A percentile compares a stretch with the other conserved stretches of the same genome.
Evolutionary conservation across 768 basidiomycete genomes (phyloP).

Genomic region (Rhizopogon roseolus): DNA sequence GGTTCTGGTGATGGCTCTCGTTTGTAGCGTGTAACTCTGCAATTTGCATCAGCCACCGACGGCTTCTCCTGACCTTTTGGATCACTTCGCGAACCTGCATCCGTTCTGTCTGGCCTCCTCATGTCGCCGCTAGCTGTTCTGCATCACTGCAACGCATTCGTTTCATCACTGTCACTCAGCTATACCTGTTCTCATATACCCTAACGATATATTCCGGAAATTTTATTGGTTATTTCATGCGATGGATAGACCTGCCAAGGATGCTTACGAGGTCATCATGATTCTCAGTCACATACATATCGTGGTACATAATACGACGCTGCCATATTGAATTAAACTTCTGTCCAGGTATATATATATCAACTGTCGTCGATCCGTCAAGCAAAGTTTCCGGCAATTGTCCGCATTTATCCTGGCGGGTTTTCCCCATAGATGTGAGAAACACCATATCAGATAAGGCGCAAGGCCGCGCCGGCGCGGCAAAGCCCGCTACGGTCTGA

Average conservation of each 20-base stretch:
- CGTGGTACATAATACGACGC: background rate
- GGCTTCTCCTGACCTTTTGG: background rate
- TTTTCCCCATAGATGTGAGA: too few relatives aligned
- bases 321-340: background rate
- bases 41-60: background rate
- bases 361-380: background rate
- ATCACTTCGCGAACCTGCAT: background rate
- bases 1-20: slow-evolving; percentile 32
- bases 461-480: too few relatives aligned
- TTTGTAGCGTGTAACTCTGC: background rate
- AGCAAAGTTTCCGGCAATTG: background rate
- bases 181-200: background rate
- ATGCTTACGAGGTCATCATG: background rate
- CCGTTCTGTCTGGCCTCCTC: too few relatives aligned
- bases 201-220: background rate
- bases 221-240: background rate
- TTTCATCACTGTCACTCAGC: background rate
- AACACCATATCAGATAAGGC: too few relatives aligned
- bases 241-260: background rate
- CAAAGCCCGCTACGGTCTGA: too few relatives aligned
- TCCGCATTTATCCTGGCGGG: background rate
- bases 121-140: too few relatives aligned
- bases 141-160: too few relatives aligned
- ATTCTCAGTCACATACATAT: background rate
- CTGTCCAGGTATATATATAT: background rate